Base-by-base conservation (phyloP, 495 filamentous ascomycete genomes). In the Antarctomyces pellizariae region DNA sequence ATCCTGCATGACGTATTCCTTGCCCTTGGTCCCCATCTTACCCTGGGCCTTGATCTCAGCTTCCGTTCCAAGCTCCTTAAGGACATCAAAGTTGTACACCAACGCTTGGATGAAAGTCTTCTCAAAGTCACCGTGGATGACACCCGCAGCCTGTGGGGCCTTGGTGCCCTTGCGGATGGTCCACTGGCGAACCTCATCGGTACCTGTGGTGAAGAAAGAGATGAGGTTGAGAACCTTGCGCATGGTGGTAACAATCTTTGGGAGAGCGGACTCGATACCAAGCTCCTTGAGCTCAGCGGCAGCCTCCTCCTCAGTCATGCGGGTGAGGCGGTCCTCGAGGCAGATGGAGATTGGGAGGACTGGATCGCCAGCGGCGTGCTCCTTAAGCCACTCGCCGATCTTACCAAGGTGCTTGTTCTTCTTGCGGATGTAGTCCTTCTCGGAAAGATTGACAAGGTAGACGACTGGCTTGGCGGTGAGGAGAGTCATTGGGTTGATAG, bases 41-140 rank as follows among this genome's bases (percentile, higher is more conserved):
- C 89, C 89, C 41, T 75, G 78, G 11, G 89, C 70, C 61, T 79
- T 90, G 34, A 93, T 75, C 28, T 67, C 64, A 11, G 64, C 59
- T 53, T 99, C 89, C 44, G 91, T 82, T 16, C 82, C 84, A 17
- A 74, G 54, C 52, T 91, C 83, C 52, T 69, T 75, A 26, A 95
- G 57, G 5, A 60, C 49, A 13, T 38, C 53, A 54, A 67, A 95
- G 56, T 89, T 93, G 54, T 75, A 92, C 24, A 90, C 75, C 33
- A 99, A 59, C 16, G 62, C 77, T 55, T 99, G 89, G 39, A 99
- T 99, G 55, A 99, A 99, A 0, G 89, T 99, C 68, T 99, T 99
- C 53, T 99, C 89, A 35, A 99, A 95, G 46, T 99, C 89, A 30
- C 73, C 76, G 54, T 99, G 89, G 39, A 99, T 99, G 31, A 95